Base-by-base conservation (phyloP, 805 yeast genomes). In the Huiozyma sinensis region DNA sequence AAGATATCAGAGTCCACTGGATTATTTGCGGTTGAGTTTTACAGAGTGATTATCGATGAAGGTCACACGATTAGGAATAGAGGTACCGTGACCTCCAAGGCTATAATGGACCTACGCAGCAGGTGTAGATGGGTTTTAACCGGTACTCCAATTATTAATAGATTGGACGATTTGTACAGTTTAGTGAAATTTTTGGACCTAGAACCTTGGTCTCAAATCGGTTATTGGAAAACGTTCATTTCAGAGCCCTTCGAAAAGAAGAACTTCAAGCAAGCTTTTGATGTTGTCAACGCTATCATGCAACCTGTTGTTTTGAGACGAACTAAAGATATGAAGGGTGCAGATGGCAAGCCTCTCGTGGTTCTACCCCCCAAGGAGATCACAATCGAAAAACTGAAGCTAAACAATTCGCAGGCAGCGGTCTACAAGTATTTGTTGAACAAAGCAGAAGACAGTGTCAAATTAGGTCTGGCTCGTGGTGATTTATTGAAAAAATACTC, bases 131-230 rank as follows among this genome's bases (percentile, higher is more conserved):
- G 97, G 97, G 70, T 83, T 3, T 67, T 90, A 39, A 87, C 97
- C 0, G 97, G 97, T 6, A 89, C 97, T 0, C 97, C 97, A 0
- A 84, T 89, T 29, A 83, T 88, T 35, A 89, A 89, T 60, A 67
- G 89, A 49, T 67, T 90, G 7, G 97, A 90, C 60, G 97, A 90
- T 60, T 64, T 90, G 39, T 89, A 75, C 57, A 81, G 95, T 6
- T 63, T 88, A 40, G 75, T 88, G 12, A 77, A 78, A 51, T 90
- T 81, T 54, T 64, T 90, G 40, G 70, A 78, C 37, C 63, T 89
- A n/a, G 86, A 84, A 52, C 97, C 97, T 1, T 90, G 97, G 97
- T 70, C 80, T 35, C 82, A 83, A 52, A 79, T 83, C 44, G 72
- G 85, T 0, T 81, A 83, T 49, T 90, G 97, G 97, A 82, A 81